Evolutionary conservation across 2,329 filamentous ascomycete genomes (phyloP).

Genomic region (Zymoseptoria passerinii): DNA sequence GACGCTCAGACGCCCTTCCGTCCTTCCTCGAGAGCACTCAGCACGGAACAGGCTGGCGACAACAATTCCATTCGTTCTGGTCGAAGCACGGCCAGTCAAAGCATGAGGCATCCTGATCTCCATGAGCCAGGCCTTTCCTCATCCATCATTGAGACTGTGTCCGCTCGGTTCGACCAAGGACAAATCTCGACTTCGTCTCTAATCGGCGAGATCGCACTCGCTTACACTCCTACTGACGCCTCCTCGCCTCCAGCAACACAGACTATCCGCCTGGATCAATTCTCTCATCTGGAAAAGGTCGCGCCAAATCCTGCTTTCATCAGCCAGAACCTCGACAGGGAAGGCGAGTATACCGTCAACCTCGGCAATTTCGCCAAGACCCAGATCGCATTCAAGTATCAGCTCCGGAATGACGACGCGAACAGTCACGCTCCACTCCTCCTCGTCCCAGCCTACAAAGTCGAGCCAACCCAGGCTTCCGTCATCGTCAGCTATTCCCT

Average conservation of each 20-base stretch:
- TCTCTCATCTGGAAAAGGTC: conserved; percentile 78
- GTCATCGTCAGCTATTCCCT: conserved; percentile 76
- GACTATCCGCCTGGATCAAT: conserved; percentile 78
- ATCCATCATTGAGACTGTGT: conserved; percentile 88
- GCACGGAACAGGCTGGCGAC: conserved; percentile 57
- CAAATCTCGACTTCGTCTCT: conserved; percentile 63
- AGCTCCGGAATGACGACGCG: conserved; percentile 62
- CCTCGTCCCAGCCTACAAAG: conserved; percentile 71
- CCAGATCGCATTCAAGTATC: conserved; percentile 84
- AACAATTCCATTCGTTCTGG: conserved; percentile 86
- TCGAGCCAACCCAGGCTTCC: conserved; percentile 76
- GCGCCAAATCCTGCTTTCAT: conserved; percentile 91
- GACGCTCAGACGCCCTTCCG: conserved; percentile 18
- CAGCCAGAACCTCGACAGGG: conserved; percentile 56
- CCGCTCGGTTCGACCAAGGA: conserved; percentile 70
- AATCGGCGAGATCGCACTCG: conserved; percentile 80
- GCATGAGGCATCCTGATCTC: conserved; percentile 69
- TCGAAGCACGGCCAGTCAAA: conserved; percentile 57
- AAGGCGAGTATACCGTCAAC: conserved; percentile 74
- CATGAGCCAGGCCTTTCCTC: conserved; percentile 71
- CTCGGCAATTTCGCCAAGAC: conserved; percentile 60
- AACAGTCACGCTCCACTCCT: conserved; percentile 59
- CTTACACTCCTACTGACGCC: conserved; percentile 58
- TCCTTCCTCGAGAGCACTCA: conserved; percentile 24
- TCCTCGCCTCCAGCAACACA: conserved; percentile 41